phyloP scores from a whole-genome alignment of 164 flowering plant genomes.

The Akebia trifoliata region DNA sequence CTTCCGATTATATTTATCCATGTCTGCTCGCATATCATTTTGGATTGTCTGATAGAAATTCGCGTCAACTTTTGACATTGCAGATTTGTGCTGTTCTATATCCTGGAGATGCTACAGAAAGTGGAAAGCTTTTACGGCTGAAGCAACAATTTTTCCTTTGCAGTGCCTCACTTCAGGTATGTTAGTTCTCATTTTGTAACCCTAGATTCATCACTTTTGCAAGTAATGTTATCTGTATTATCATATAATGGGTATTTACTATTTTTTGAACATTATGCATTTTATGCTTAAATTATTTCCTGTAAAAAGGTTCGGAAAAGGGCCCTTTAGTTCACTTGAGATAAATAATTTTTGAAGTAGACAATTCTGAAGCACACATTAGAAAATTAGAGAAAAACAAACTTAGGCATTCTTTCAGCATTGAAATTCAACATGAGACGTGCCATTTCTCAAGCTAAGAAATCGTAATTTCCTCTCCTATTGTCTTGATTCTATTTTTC shows the following conservation, averaged over 20 bases:
- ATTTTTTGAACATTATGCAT: neutral
- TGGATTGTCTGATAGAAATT: neutral
- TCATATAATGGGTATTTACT: neutral
- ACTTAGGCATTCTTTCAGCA: too few species aligned
- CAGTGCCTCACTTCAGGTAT: constrained; percentile 97
- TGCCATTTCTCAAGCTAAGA: too few species aligned
- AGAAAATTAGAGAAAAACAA: too few species aligned
- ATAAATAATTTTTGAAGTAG: neutral
- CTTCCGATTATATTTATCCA: too few species aligned
- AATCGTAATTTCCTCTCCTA: too few species aligned
- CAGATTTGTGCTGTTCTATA: constrained; percentile 97
- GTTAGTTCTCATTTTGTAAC: neutral
- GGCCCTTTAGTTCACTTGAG: neutral
- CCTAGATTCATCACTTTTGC: neutral
- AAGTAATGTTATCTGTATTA: neutral
- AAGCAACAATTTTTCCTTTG: constrained; percentile 96
- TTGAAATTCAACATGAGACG: too few species aligned
- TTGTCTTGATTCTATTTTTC: too few species aligned
- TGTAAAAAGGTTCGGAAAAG: neutral
- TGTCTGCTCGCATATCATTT: neutral
- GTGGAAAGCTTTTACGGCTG: constrained; percentile 79
- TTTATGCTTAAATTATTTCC: neutral
- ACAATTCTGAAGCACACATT: neutral
- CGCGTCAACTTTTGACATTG: constrained; percentile 14
- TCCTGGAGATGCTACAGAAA: constrained; percentile 95